Base-by-base conservation (phyloP, 345 rosid species). In the Xanthoceras sorbifolium region DNA sequence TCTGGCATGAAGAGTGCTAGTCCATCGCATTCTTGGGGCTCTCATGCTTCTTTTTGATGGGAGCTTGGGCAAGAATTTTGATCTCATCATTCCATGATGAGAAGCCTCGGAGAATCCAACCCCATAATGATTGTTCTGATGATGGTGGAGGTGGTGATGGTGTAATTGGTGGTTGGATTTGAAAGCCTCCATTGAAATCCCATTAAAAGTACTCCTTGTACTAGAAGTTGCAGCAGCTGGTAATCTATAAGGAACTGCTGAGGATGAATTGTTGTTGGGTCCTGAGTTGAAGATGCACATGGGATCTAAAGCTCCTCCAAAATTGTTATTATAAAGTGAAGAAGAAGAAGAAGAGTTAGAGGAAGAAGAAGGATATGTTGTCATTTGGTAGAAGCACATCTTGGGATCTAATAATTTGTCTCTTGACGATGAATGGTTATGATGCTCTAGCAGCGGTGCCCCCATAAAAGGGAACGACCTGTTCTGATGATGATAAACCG, bases 11-110 rank as follows among this genome's bases (percentile, higher is more conserved):
- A 93, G 98, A 65, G 89, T 88, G 85, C 93, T 93, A 0, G 98
- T 93, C 98, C 98, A 93, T 63, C 94, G 84, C 97, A 90, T 92
- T 86, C 97, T 86, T 0, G 97, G 97, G 17, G 97, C 97, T 80
- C 97, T 92, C 94, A 90, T 89, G 83, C 93, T 92, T 60, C 97
- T 76, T 64, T 88, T 92, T 20, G 91, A 76, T 0, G 93, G 94
- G 67, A 85, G 72, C 84, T 86, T 90, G 6, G 92, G 86, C 83
- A 92, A 79, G 74, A 92, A 90, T 82, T 92, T 87, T 44, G 97
- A 88, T 89, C 93, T 88, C 72, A 91, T 81, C 80, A 86, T 76
- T 0, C 3, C 2, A 31, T 84, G 86, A 40, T 82, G 84, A 20
- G 80, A 71, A 17, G 76, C 82, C n/a, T 84, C 87, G 1, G 76